Percentiles rank a stretch among this genome's conserved stretches.
Evolutionary conservation across 441 rosid species (phyloP).

Genomic region (Populus hybrid): DNA sequence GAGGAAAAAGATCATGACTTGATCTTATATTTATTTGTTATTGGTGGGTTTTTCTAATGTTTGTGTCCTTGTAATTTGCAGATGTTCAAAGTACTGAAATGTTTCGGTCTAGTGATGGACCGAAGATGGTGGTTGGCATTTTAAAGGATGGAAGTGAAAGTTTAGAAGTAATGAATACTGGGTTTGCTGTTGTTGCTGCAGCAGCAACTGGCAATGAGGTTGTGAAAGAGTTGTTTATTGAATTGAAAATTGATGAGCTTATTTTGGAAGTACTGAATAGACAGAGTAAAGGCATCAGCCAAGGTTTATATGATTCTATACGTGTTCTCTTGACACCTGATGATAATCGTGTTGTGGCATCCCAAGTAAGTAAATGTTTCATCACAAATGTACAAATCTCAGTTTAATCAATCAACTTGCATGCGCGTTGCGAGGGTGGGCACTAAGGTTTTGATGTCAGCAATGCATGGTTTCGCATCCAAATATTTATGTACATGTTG

Average conservation of each 20-base stretch:
- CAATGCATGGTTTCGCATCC: not conserved
- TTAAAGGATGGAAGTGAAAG: conserved; percentile 30
- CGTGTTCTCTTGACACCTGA: conserved; percentile 74
- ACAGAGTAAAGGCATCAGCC: conserved; percentile 37
- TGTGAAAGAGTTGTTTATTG: conserved; percentile 73
- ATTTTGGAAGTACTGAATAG: conserved; percentile 53
- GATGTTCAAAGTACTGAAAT: too few species aligned
- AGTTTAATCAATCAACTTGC: not conserved
- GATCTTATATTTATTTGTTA: too few species aligned
- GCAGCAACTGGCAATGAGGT: conserved; percentile 86
- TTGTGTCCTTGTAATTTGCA: too few species aligned
- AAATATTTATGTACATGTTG: not conserved
- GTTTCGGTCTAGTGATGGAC: conserved; percentile 45
- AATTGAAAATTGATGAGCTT: conserved; percentile 70
- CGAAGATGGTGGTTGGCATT: conserved; percentile 28
- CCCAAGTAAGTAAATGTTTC: conserved; percentile 59
- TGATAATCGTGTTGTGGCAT: conserved; percentile 93
- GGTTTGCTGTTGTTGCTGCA: conserved; percentile 68
- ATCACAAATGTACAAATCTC: not conserved
- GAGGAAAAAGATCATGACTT: too few species aligned
- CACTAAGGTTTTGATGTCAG: not conserved
- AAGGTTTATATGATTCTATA: conserved; percentile 68
- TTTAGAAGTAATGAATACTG: conserved; percentile 46
- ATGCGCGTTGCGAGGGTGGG: not conserved
- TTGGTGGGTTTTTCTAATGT: too few species aligned